These are phyloP conservation scores for Penicillium angulare DNA, from an alignment of 495 filamentous ascomycete genomes.

Conservation along the genomic window DNA sequence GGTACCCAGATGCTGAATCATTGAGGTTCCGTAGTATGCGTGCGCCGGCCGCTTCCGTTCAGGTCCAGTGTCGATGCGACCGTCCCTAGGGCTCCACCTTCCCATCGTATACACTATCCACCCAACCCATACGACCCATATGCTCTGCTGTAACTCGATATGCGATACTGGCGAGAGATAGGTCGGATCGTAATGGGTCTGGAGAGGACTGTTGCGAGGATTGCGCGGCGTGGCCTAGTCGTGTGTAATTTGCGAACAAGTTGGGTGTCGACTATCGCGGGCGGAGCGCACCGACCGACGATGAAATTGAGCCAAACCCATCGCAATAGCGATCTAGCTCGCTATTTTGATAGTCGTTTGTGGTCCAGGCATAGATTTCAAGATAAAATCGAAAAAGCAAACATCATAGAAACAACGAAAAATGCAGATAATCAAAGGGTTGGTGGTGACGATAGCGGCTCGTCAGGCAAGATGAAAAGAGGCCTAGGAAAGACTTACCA, in stretches of 20 bases:
- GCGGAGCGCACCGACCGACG: slow-evolving; percentile 1
- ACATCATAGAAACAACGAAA: too few species aligned
- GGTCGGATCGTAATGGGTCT: slow-evolving; percentile 2
- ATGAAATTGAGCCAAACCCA: not conserved
- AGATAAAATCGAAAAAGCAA: too few species aligned
- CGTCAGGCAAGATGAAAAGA: too few species aligned
- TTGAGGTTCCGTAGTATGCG: slow-evolving; percentile 1
- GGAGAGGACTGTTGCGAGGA: not conserved
- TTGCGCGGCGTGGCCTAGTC: slow-evolving; percentile 1
- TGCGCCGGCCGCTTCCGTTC: slow-evolving; percentile 30
- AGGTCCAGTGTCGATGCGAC: slow-evolving; percentile 19
- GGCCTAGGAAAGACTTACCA: slow-evolving; percentile 21
- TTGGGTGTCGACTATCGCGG: slow-evolving; percentile 8
- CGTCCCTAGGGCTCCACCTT: slow-evolving; percentile 12
- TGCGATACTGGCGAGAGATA: slow-evolving; percentile 1
- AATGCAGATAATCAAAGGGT: not conserved
- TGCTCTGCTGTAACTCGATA: not conserved
- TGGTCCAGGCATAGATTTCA: not conserved
- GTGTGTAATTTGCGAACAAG: too few species aligned
- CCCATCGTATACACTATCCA: not conserved
- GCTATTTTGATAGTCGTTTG: not conserved
- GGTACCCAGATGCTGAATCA: not conserved
- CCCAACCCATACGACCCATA: slow-evolving; percentile 2
- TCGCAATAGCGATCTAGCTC: not conserved
- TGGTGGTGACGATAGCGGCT: slow-evolving; percentile 21